Conservation (phyloP, 1,139 yeast species). For the Magnusiomyces sp. region DNA sequence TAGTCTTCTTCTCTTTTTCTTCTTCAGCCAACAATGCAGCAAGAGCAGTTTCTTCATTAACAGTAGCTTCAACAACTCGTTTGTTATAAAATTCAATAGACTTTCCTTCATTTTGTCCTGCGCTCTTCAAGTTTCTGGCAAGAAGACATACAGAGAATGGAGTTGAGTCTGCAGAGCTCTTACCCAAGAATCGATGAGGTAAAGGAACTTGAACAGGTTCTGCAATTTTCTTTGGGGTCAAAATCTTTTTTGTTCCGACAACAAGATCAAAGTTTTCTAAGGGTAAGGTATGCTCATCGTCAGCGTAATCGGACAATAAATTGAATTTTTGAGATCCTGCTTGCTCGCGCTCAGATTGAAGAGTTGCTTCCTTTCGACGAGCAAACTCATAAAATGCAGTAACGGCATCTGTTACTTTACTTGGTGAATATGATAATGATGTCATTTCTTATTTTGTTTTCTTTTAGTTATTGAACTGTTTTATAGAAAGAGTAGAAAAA, state of each 20-base stretch:
- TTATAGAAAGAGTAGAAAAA: too few species aligned
- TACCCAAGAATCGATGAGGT: slow-evolving; percentile 42
- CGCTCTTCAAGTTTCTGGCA: slow-evolving; percentile 47
- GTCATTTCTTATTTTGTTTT: too few species aligned
- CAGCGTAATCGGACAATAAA: slow-evolving; percentile 48
- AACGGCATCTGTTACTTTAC: too few species aligned
- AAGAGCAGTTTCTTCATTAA: slow-evolving; percentile 40
- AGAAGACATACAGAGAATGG: slow-evolving; percentile 51
- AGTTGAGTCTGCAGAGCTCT: slow-evolving; percentile 33
- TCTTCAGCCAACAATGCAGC: slow-evolving; percentile 53
- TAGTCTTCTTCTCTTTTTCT: background rate
- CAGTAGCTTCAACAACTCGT: slow-evolving; percentile 9
- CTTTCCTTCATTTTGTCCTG: background rate
- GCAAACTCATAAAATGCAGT: too few species aligned
- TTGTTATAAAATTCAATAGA: slow-evolving; percentile 1
- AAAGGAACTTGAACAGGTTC: slow-evolving; percentile 61
- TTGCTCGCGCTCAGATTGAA: background rate
- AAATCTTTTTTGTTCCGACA: slow-evolving; percentile 56
- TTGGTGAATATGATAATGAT: too few species aligned
- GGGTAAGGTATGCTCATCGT: slow-evolving; percentile 28
- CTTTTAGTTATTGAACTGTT: too few species aligned
- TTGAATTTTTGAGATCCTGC: background rate
- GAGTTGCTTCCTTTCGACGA: background rate
- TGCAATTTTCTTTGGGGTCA: slow-evolving; percentile 52
- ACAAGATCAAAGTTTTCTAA: slow-evolving; percentile 41